Conservation (phyloP, 257 asterid genomes). For the Nicotiana noctiflora region DNA sequence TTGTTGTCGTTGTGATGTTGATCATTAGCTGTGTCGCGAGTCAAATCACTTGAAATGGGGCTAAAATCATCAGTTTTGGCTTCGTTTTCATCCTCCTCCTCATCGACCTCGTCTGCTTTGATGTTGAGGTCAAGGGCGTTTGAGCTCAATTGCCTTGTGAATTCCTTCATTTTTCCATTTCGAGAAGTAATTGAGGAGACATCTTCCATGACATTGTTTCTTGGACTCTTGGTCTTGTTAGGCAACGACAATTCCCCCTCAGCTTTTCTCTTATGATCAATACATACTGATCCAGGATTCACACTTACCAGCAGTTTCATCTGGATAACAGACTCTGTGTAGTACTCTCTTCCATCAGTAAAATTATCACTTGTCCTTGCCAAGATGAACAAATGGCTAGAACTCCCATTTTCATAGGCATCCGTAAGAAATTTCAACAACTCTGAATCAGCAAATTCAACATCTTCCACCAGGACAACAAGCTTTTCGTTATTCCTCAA, state of each 20-base stretch:
- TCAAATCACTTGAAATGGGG: conserved; percentile 37
- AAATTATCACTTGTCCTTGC: conserved; percentile 26
- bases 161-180: conserved; percentile 12
- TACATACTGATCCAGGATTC: conserved; percentile 6
- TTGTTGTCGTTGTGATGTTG: conserved; percentile 7
- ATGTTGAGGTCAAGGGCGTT: conserved; percentile 64
- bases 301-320: conserved; percentile 37
- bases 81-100: conserved; percentile 12
- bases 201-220: conserved; percentile 26
- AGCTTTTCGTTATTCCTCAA: conserved; percentile 30
- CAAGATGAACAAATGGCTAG: conserved; percentile 32
- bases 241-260: conserved; percentile 31
- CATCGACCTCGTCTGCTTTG: conserved; percentile 34
- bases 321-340: conserved; percentile 22
- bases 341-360: not conserved
- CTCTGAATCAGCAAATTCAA: conserved; percentile 46
- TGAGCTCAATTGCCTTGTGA: conserved; percentile 23
- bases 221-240: conserved; percentile 28
- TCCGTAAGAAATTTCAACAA: conserved; percentile 35
- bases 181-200: conserved; percentile 18
- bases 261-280: conserved; percentile 47
- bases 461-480: conserved; percentile 55
- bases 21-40: conserved; percentile 22
- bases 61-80: conserved; percentile 17
- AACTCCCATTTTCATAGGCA: conserved; percentile 21